Evolutionary conservation across 2,329 filamentous ascomycete genomes (phyloP).

Genomic region (Paecilomyces sp.): DNA sequence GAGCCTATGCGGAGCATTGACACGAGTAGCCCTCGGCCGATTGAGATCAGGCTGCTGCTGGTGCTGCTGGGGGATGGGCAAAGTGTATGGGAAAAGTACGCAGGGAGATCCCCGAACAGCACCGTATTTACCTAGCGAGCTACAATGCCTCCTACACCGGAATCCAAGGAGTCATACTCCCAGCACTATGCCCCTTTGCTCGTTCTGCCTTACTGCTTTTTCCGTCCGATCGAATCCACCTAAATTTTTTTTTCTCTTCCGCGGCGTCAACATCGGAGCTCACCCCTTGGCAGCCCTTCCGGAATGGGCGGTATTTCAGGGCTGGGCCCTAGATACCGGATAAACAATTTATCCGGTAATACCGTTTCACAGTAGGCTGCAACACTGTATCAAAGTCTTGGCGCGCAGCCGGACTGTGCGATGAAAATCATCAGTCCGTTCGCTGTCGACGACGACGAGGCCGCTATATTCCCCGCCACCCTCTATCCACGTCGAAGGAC

Average conservation of each 20-base stretch:
- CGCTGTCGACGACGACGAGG: conserved; percentile 21
- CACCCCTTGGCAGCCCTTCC: background rate
- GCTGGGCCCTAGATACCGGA: conserved; percentile 1
- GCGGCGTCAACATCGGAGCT: background rate
- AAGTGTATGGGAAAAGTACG: background rate
- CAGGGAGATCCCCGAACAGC: background rate
- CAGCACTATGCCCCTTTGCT: background rate
- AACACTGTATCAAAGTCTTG: conserved; percentile 18
- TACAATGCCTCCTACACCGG: background rate
- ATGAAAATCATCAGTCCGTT: conserved; percentile 32
- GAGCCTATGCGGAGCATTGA: background rate
- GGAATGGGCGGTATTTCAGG: background rate
- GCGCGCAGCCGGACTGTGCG: conserved; percentile 31
- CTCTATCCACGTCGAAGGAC: conserved; percentile 7
- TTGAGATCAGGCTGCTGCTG: conserved; percentile 1
- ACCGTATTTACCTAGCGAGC: background rate
- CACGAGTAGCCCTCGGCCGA: conserved; percentile 8
- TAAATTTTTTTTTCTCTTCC: background rate
- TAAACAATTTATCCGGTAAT: background rate
- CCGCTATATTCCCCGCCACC: conserved; percentile 4
- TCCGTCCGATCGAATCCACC: background rate
- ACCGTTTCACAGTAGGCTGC: conserved; percentile 6
- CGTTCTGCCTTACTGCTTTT: background rate
- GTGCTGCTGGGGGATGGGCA: background rate
- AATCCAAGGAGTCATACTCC: background rate